These are phyloP conservation scores for Annulohypoxylon moriforme DNA, from an alignment of 495 filamentous ascomycete species.

Conservation along the genomic window DNA sequence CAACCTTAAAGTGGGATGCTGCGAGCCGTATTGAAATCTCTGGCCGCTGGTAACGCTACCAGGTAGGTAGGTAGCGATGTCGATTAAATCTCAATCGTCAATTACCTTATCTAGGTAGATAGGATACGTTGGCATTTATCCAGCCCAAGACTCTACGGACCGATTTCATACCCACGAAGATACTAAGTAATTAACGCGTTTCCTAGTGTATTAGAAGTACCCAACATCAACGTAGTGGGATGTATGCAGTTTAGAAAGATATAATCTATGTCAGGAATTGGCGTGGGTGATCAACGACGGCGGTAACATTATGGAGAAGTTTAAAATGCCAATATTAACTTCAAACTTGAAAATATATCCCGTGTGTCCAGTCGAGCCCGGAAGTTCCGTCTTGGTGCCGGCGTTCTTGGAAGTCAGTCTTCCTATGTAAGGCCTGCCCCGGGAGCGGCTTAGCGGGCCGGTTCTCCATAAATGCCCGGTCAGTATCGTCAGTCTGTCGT, in stretches of 20 bases:
- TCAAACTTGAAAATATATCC: slow-evolving; percentile 19
- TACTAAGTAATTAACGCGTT: slow-evolving; percentile 14
- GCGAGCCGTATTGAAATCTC: background rate
- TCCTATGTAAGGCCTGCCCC: slow-evolving; percentile 26
- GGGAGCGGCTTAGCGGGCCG: slow-evolving; percentile 38
- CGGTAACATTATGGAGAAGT: slow-evolving; percentile 28
- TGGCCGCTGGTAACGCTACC: slow-evolving; percentile 1
- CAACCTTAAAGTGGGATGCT: background rate
- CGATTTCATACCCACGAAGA: slow-evolving; percentile 24
- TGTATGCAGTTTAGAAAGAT: background rate
- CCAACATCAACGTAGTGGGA: slow-evolving; percentile 3
- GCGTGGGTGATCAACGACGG: slow-evolving; percentile 13
- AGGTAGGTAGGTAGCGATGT: no score
- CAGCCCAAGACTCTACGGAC: slow-evolving; percentile 32
- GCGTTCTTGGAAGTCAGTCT: background rate
- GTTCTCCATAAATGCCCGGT: slow-evolving; percentile 42
- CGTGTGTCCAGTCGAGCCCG: slow-evolving; percentile 25
- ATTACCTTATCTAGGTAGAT: background rate
- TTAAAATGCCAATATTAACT: slow-evolving; percentile 10
- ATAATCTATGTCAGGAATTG: slow-evolving; percentile 23
- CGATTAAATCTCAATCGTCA: background rate
- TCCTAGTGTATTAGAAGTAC: background rate
- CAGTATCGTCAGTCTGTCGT: slow-evolving; percentile 29
- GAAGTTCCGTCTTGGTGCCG: slow-evolving; percentile 37
- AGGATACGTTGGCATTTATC: slow-evolving; percentile 26